These are phyloP conservation scores for Spongispora temasekensis DNA, from an alignment of 1,284 basidiomycete species.

Conservation along the genomic window DNA sequence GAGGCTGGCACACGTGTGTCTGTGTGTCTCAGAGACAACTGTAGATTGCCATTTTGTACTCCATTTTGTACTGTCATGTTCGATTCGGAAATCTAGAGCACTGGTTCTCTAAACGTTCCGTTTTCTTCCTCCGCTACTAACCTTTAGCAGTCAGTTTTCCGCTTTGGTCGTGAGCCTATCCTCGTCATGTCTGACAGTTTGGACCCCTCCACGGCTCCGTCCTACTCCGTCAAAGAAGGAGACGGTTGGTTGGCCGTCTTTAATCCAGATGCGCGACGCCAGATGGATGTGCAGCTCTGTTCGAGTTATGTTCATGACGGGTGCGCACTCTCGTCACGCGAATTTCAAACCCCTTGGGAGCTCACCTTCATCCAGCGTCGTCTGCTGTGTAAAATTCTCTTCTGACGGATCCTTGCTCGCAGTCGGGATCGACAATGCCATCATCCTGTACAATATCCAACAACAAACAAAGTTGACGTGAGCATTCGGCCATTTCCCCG, in stretches of 20 bases:
- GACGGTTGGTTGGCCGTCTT: constrained; percentile 39
- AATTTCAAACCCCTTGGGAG: constrained; percentile 5
- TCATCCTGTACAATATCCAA: constrained; percentile 33
- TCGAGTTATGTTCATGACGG: constrained; percentile 27
- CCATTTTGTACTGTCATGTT: constrained; percentile 3
- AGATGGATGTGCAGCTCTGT: constrained; percentile 38
- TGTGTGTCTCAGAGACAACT: constrained; percentile 6
- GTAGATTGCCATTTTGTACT: constrained; percentile 2
- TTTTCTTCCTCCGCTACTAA: not conserved
- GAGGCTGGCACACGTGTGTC: not conserved
- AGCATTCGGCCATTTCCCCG: constrained; percentile 5
- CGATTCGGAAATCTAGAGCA: constrained; percentile 14
- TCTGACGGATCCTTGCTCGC: constrained; percentile 34
- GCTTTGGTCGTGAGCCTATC: not conserved
- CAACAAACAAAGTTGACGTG: constrained; percentile 33
- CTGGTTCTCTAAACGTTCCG: not conserved
- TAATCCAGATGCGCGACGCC: constrained; percentile 36
- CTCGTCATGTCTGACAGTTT: constrained; percentile 27
- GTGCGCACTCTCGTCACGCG: constrained; percentile 27
- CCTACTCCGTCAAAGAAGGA: constrained; percentile 40
- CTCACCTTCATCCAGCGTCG: constrained; percentile 24
- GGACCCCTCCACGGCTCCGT: constrained; percentile 33
- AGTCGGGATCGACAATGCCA: constrained; percentile 36
- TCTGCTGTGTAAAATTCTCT: constrained; percentile 38
- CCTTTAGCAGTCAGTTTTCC: constrained; percentile 2